Conservation (phyloP, 2,329 filamentous ascomycete species). For the Phoma herbarum region DNA sequence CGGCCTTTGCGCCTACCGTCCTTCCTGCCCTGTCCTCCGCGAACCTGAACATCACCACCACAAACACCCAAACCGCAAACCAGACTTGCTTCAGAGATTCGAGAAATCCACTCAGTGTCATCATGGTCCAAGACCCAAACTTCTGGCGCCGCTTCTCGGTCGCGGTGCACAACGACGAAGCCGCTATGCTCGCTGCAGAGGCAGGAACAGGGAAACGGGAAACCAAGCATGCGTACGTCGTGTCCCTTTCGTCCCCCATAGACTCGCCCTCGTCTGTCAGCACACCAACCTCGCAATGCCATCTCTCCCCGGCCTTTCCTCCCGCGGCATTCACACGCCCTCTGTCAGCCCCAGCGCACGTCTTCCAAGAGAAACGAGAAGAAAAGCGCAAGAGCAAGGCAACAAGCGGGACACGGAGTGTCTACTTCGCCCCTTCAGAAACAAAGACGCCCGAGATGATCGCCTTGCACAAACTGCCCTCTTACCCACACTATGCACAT, state of each 20-base stretch:
- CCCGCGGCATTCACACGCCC: slow-evolving; percentile 16
- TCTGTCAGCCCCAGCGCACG: slow-evolving; percentile 6
- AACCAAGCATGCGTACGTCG: slow-evolving; percentile 53
- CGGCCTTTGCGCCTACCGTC: background rate
- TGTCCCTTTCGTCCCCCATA: slow-evolving; percentile 25
- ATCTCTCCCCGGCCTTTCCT: slow-evolving; percentile 21
- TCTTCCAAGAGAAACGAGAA: background rate
- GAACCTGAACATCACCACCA: background rate
- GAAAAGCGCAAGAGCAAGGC: background rate
- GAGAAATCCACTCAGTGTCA: slow-evolving; percentile 30
- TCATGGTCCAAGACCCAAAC: slow-evolving; percentile 64
- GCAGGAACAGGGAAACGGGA: slow-evolving; percentile 27
- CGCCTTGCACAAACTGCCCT: slow-evolving; percentile 12
- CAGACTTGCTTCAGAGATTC: background rate
- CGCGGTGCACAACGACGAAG: slow-evolving; percentile 66
- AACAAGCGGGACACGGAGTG: slow-evolving; percentile 4
- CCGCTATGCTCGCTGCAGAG: slow-evolving; percentile 40
- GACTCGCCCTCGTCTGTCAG: slow-evolving; percentile 21
- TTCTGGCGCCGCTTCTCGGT: slow-evolving; percentile 69
- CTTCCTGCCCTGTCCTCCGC: background rate
- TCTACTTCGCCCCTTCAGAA: background rate
- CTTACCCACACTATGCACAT: background rate
- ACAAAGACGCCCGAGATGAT: slow-evolving; percentile 7
- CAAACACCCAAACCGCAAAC: background rate
- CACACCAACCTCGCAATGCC: slow-evolving; percentile 34